Evolutionary conservation across 805 yeast species (phyloP).

Genomic region (Kluyveromyces lactis): DNA sequence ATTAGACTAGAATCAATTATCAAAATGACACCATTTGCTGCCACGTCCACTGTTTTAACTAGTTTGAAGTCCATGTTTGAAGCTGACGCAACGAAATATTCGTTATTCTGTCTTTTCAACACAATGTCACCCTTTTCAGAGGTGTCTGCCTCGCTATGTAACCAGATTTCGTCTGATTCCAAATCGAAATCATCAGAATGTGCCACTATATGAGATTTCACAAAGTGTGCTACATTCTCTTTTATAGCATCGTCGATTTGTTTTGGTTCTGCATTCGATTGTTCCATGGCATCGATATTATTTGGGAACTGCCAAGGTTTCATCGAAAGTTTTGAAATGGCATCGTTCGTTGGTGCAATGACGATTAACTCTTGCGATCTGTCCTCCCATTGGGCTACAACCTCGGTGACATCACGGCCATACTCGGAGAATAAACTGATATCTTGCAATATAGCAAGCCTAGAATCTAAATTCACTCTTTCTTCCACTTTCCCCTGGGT

Average conservation of each 20-base stretch:
- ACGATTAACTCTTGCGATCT: slow-evolving; percentile 39
- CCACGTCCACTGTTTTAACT: slow-evolving; percentile 30
- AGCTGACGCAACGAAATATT: slow-evolving; percentile 28
- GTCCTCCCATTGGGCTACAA: slow-evolving; percentile 42
- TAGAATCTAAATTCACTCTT: slow-evolving; percentile 20
- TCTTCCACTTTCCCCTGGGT: neutral
- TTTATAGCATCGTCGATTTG: slow-evolving; percentile 42
- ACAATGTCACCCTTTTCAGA: slow-evolving; percentile 30
- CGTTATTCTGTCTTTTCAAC: slow-evolving; percentile 31
- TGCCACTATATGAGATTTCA: slow-evolving; percentile 52
- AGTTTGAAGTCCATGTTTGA: slow-evolving; percentile 29
- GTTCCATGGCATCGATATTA: slow-evolving; percentile 28
- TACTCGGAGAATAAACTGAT: slow-evolving; percentile 62
- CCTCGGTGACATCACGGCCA: slow-evolving; percentile 50
- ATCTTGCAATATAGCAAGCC: slow-evolving; percentile 27
- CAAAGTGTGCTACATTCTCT: slow-evolving; percentile 48
- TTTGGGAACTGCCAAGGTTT: slow-evolving; percentile 85
- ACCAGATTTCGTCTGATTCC: slow-evolving; percentile 12
- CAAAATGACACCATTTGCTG: slow-evolving; percentile 40
- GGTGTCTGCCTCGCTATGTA: slow-evolving; percentile 24
- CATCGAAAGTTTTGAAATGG: slow-evolving; percentile 38
- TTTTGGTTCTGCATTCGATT: slow-evolving; percentile 25
- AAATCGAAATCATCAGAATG: slow-evolving; percentile 9
- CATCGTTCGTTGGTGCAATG: slow-evolving; percentile 65
- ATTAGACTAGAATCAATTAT: slow-evolving; percentile 30